Base-by-base conservation (phyloP, 352 stramenopile genomes). In the Globisporangium barbulae region DNA sequence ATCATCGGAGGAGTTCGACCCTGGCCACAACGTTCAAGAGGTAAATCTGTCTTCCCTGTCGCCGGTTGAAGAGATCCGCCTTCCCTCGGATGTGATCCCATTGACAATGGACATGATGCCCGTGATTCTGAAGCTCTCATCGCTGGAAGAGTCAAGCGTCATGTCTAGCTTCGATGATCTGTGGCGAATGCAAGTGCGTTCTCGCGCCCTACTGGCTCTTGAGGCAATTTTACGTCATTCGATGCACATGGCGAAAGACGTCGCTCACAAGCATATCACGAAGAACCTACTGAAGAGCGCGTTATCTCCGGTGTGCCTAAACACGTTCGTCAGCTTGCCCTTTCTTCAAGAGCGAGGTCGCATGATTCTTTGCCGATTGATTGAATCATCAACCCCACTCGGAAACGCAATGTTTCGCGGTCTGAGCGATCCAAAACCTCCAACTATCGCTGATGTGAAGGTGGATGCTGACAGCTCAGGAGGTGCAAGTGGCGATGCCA, bases 111-210 rank as follows among this genome's bases (percentile, higher is more conserved):
- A 93, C 15, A 91, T 94, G 79, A 92, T 96, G 74, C 87, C 83
- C 1, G 78, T 93, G 1, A 91, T 96, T 65, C 59, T 96, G 2
- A 82, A 93, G 53, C 80, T 96, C 0, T 82, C 81, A 0, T 93
- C 83, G 0, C 67, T 96, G 1, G 82, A 93, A 30, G 78, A 91
- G 19, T 87, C 78, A 1, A 86, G 75, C 39, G 70, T 89, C 4
- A 72, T 91, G 53, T 72, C 72, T 2, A 74, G 79, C 2, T 92
- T 91, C 67, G 85, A 94, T 45, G 85, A 86, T 49, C 68, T 96
- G 30, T 94, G 85, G 83, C 76, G 80, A 39, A 77, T 93, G 55
- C 88, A 96, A 67, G 92, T 96, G 22, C 83, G 85, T n/a, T 96
- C 88, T 10, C 79, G 88, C 28, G 85, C 88, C 10, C 53, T 96